These are phyloP conservation scores for Pistacia atlantica DNA, from an alignment of 345 rosid genomes.

Conservation along the genomic window DNA sequence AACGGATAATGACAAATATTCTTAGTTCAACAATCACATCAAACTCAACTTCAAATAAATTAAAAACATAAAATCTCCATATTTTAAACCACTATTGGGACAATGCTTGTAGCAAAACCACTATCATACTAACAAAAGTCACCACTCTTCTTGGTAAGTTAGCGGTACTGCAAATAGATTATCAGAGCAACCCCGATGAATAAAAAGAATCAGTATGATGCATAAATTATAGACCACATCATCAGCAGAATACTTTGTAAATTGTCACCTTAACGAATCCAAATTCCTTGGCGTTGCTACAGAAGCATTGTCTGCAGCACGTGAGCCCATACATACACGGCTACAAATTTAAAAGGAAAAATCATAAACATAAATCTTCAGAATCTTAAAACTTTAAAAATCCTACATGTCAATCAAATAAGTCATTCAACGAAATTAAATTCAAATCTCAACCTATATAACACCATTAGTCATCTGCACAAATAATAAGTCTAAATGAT, in stretches of 20 bases:
- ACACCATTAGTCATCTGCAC: too few species aligned
- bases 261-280: constrained; percentile 60
- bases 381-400: neutral
- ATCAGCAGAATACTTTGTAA: neutral
- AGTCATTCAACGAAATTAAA: too few species aligned
- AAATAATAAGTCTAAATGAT: too few species aligned
- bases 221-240: neutral
- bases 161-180: neutral
- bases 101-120: constrained; percentile 2
- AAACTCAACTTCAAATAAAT: neutral
- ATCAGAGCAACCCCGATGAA: neutral
- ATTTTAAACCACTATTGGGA: neutral
- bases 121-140: neutral
- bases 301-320: constrained; percentile 54
- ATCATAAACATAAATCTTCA: neutral
- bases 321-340: constrained; percentile 38
- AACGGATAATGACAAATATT: neutral
- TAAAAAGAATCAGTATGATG: neutral
- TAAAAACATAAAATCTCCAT: neutral
- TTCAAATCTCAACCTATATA: too few species aligned
- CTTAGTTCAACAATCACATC: neutral
- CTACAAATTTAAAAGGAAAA: constrained; percentile 13
- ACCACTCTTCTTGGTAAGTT: too few species aligned
- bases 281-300: constrained; percentile 45
- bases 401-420: too few species aligned